A percentile compares a stretch with the other conserved stretches of the same genome.
phyloP scores from a whole-genome alignment of 139 green algal species.

The Chlorella sp. region DNA sequence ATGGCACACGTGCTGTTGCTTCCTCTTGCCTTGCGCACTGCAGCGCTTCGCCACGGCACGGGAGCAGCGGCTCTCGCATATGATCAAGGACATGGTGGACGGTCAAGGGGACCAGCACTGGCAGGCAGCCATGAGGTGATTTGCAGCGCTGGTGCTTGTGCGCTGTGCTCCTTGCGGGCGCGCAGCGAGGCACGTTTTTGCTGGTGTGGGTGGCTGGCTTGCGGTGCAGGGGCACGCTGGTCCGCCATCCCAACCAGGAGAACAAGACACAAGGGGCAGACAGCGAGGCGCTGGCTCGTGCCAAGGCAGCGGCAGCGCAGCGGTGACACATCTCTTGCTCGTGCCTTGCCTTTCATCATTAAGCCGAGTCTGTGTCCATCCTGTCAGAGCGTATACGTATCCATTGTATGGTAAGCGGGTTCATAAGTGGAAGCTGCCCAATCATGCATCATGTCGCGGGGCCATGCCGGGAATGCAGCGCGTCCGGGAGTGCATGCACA shows the following conservation, averaged over 20 bases:
- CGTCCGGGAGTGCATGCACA: too few relatives aligned
- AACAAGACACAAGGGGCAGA: constrained; percentile 33
- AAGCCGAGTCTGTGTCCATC: too few relatives aligned
- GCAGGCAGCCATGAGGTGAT: constrained; percentile 33
- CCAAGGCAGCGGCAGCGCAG: background rate
- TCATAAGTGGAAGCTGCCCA: too few relatives aligned
- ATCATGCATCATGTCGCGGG: too few relatives aligned
- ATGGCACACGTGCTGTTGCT: background rate
- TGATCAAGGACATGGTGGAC: constrained; percentile 29
- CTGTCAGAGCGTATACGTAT: too few relatives aligned
- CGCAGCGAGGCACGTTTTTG: too few relatives aligned
- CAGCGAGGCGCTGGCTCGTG: constrained; percentile 5
- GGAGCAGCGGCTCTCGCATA: constrained; percentile 21
- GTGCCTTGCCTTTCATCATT: too few relatives aligned
- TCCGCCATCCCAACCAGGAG: constrained; percentile 20
- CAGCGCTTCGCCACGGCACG: background rate
- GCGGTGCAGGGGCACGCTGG: constrained; percentile 23
- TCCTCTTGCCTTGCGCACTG: background rate
- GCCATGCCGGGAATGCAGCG: too few relatives aligned
- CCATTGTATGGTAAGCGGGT: too few relatives aligned
- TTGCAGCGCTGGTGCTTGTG: background rate
- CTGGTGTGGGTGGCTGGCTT: too few relatives aligned
- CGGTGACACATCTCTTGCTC: too few relatives aligned
- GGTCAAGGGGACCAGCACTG: constrained; percentile 30
- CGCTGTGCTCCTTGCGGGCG: background rate